These are phyloP conservation scores for Pseudozyma hubeiensis DNA, from an alignment of 1,284 basidiomycete species.

Conservation along the genomic window DNA sequence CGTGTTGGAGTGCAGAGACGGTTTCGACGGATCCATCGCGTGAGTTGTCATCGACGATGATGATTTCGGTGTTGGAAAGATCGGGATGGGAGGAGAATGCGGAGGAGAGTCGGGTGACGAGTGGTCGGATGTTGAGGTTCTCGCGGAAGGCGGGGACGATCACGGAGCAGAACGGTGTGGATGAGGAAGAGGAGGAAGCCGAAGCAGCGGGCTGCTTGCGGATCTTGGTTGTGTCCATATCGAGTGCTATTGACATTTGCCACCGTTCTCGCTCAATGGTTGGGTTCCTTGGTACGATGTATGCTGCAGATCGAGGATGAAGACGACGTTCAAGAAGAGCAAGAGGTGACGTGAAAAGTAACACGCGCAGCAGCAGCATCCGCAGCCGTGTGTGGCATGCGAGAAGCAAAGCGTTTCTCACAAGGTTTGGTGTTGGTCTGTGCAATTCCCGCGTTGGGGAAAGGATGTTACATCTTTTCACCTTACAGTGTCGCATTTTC, in stretches of 20 bases:
- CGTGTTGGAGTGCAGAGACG: constrained; percentile 30
- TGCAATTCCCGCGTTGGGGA: too few species aligned
- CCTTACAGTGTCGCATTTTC: too few species aligned
- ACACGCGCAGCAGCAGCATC: too few species aligned
- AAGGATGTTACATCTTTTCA: too few species aligned
- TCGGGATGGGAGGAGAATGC: constrained; percentile 18
- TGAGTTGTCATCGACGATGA: constrained; percentile 53
- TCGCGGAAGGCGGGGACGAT: constrained; percentile 47
- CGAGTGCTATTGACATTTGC: constrained; percentile 44
- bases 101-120: constrained; percentile 70
- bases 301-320: too few species aligned
- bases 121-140: constrained; percentile 67
- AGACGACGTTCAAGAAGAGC: not conserved
- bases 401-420: too few species aligned
- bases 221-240: constrained; percentile 41
- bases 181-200: constrained; percentile 12
- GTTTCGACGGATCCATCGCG: constrained; percentile 43
- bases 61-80: constrained; percentile 36
- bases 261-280: not conserved
- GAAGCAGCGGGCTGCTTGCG: constrained; percentile 18
- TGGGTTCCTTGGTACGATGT: not conserved
- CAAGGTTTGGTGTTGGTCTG: too few species aligned
- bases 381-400: too few species aligned
- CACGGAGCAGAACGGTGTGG: constrained; percentile 45
- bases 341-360: too few species aligned